Evolutionary conservation across 139 green algal species (phyloP).

Genomic region (Chlamydomonas sphaeroides): DNA sequence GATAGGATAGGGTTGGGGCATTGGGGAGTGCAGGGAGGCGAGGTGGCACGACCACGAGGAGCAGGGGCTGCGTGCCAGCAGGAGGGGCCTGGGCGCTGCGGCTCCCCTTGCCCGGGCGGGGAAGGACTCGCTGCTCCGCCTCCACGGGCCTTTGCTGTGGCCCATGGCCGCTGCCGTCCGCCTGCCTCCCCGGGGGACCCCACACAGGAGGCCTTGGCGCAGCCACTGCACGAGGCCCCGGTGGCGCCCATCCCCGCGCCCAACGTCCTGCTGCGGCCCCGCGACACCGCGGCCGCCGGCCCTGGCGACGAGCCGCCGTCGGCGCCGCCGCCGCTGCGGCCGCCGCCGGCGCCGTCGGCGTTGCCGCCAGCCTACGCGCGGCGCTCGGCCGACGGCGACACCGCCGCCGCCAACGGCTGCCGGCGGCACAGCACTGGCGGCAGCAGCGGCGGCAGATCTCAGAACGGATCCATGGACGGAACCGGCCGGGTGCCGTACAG

Average conservation of each 20-base stretch:
- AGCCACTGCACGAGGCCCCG: slow-evolving; percentile 7
- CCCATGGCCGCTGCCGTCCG: too few relatives aligned
- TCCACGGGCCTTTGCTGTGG: too few relatives aligned
- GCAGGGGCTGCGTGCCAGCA: too few relatives aligned
- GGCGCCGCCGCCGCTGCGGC: background rate
- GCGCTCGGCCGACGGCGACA: too few relatives aligned
- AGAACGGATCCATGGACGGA: background rate
- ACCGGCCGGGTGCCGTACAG: slow-evolving; percentile 20
- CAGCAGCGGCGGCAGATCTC: background rate
- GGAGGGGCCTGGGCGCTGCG: too few relatives aligned
- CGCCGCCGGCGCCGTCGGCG: background rate
- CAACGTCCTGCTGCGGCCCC: slow-evolving; percentile 22
- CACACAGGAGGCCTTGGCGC: slow-evolving; percentile 18
- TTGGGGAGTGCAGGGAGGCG: too few relatives aligned
- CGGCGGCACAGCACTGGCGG: background rate
- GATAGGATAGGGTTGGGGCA: background rate
- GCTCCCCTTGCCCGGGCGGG: too few relatives aligned
- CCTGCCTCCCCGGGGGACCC: too few relatives aligned
- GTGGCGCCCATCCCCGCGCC: slow-evolving; percentile 25
- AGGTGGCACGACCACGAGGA: too few relatives aligned
- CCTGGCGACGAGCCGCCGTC: too few relatives aligned
- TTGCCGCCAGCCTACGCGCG: too few relatives aligned
- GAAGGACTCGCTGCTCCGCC: too few relatives aligned
- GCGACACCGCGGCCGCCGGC: background rate
- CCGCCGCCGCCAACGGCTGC: background rate